A percentile compares a stretch with the other conserved stretches of the same genome.
These are phyloP conservation scores for Evernia prunastri DNA, from an alignment of 495 filamentous ascomycete species.

Conservation along the genomic window DNA sequence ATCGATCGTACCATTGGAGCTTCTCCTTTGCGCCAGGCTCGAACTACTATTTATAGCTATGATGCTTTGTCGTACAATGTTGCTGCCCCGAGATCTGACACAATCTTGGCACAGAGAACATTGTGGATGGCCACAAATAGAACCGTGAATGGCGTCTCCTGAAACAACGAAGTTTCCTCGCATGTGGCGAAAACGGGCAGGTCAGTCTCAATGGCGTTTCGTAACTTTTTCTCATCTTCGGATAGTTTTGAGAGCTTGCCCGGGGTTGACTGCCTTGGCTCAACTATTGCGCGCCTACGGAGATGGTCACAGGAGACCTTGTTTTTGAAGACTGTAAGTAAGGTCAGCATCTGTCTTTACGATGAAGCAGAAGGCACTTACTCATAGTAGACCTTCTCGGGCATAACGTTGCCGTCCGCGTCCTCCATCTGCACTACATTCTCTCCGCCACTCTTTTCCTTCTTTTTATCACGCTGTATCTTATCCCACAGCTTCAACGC, in stretches of 20 bases:
- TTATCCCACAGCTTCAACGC: conserved; percentile 88
- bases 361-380: conserved; percentile 29
- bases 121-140: background rate
- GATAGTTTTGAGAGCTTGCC: background rate
- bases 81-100: background rate
- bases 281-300: background rate
- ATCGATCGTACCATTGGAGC: background rate
- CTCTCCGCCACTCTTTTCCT: conserved; percentile 63
- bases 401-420: conserved; percentile 95
- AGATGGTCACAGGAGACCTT: conserved; percentile 39
- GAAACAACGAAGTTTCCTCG: background rate
- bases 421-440: conserved; percentile 98
- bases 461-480: conserved; percentile 78
- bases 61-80: background rate
- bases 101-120: background rate
- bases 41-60: background rate
- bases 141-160: background rate
- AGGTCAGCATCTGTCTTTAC: conserved; percentile 27
- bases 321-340: conserved; percentile 45
- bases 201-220: background rate
- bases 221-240: background rate
- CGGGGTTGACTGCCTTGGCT: background rate
- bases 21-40: background rate
- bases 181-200: background rate
- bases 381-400: conserved; percentile 93